Evolutionary conservation across 345 rosid species (phyloP).

Genomic region (Gossypium mustelinum): DNA sequence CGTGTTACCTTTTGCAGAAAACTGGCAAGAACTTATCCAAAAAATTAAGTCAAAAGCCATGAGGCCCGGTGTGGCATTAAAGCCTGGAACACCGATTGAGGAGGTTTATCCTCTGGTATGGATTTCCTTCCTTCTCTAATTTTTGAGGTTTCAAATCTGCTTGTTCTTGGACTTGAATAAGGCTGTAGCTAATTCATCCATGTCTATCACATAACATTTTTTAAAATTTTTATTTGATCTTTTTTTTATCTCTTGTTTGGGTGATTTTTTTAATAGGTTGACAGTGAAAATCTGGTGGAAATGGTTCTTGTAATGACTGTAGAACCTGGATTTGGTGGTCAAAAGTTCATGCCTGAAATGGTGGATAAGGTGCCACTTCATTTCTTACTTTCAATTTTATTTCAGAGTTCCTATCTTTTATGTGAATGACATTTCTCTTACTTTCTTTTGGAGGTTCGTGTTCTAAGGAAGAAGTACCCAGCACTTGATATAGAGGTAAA

Average conservation of each 20-base stretch:
- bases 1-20: constrained; percentile 41
- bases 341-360: constrained; percentile 82
- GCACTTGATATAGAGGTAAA: constrained; percentile 82
- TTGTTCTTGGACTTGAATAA: constrained; percentile 1
- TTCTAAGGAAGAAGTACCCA: constrained; percentile 64
- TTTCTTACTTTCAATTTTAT: constrained; percentile 6
- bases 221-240: not conserved
- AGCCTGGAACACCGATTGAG: constrained; percentile 82
- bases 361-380: constrained; percentile 66
- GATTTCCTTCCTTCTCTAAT: not conserved
- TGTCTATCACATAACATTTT: too few relatives aligned
- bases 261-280: constrained; percentile 38
- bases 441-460: constrained; percentile 42
- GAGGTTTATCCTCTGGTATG: constrained; percentile 84
- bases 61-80: constrained; percentile 85
- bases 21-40: constrained; percentile 72
- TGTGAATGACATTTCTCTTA: not conserved
- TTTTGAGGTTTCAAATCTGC: constrained; percentile 2
- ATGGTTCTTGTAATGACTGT: constrained; percentile 97
- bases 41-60: constrained; percentile 74
- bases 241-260: not conserved
- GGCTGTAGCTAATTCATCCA: not conserved
- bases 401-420: not conserved
- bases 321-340: constrained; percentile 82
- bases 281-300: constrained; percentile 67